Evolutionary conservation across 371 early-diverging fungal species (phyloP).

Genomic region (Basidiobolus meristosporus): DNA sequence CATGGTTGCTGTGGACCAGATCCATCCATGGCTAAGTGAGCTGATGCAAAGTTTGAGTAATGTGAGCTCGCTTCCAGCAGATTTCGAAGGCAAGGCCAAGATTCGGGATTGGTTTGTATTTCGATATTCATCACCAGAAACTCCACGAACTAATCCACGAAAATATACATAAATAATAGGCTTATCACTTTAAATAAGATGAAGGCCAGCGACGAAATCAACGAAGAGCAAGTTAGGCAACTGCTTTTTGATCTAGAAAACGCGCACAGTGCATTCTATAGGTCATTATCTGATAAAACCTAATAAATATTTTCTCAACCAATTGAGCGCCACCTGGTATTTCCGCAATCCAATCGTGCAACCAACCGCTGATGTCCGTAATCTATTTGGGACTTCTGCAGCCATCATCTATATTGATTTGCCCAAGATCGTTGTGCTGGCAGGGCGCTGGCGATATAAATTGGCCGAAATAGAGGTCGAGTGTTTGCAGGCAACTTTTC

Average conservation of each 20-base stretch:
- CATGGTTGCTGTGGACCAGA: constrained; percentile 72
- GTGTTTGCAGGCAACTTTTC: too few species aligned
- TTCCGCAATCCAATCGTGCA: background rate
- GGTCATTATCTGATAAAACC: constrained; percentile 12
- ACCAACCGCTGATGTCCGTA: too few species aligned
- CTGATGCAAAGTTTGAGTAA: constrained; percentile 75
- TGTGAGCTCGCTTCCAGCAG: constrained; percentile 51
- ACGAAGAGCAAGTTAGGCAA: constrained; percentile 76
- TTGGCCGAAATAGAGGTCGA: too few species aligned
- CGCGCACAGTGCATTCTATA: constrained; percentile 37
- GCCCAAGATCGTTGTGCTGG: too few species aligned
- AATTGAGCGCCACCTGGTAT: background rate
- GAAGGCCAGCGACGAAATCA: constrained; percentile 80
- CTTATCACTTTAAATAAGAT: constrained; percentile 72
- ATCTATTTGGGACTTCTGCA: too few species aligned
- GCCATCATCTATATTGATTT: too few species aligned
- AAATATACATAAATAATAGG: constrained; percentile 14
- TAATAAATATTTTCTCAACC: background rate
- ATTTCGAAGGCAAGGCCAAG: constrained; percentile 64
- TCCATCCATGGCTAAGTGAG: constrained; percentile 82
- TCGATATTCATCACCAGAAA: background rate
- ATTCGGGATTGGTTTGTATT: constrained; percentile 52
- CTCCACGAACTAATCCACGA: background rate
- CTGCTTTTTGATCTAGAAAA: constrained; percentile 85
- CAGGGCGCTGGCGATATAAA: too few species aligned